Evolutionary conservation across 371 early-diverging fungal genomes (phyloP), one percentile per base, ranked within the genome.

Genomic region (Mortierella polycephala): DNA sequence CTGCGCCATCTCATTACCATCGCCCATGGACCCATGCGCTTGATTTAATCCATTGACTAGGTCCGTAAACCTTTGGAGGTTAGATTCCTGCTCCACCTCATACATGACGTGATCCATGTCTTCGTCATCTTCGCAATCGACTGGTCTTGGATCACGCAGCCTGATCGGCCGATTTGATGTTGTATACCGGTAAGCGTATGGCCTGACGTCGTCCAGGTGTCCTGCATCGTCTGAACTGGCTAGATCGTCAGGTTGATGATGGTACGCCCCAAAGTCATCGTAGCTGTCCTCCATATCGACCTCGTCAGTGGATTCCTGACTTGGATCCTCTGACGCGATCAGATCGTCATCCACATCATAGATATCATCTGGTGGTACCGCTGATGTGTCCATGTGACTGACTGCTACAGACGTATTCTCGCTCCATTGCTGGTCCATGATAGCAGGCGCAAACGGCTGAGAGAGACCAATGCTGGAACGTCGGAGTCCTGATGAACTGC

Each of bases 221-320:
- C 61, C 71, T 7, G 64, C 66, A 1, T 65, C 62, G 14, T 71
- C 61, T 41, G 55, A 56, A 18, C 40, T 47, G 7, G 49, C 52
- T 1, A 60, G 50, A 39, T 64, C 64, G 47, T 30, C 55, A 14
- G 45, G 40, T n/a, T 58, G 42, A 54, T 42, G 55, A 54, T 67
- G 41, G 14, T 16, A 39, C 40, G 64, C 46, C 37, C 60, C 65
- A n/a, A 47, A 16, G 12, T 30, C 59, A 6, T 20, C 46, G 57
- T 57, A 50, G 46, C 44, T 61, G 44, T 62, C 62, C 18, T 51
- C 57, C 54, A 60, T 55, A n/a, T 47, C 56, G 14, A 18, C 14
- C 16, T 69, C 64, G 21, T 61, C 57, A 7, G 60, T 55, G 1
- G 60, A 56, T 8, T 69, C 62, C 23, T 69, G 62, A 30, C 18